Evolutionary conservation across 768 basidiomycete genomes (phyloP), one percentile per base, ranked within the genome.

Genomic region (Imleria badia): DNA sequence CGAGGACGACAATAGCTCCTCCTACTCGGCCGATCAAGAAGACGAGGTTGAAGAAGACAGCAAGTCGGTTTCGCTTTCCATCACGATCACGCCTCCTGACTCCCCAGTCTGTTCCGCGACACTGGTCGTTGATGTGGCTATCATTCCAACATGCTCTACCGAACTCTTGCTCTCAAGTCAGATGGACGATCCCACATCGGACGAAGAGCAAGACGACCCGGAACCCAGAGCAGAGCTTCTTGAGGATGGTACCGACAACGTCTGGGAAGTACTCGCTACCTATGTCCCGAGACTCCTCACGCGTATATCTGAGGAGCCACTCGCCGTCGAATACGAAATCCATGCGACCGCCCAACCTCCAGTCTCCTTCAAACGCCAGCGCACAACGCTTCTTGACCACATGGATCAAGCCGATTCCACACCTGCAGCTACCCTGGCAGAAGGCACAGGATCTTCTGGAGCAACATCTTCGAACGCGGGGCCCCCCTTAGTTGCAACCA

Each of bases 281-380:
- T 19, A 56, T 45, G 29, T 48, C 12, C 49, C 59, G 5, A 48
- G 29, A 38, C 42, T 41, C 19, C 59, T 61, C 36, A 29, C 29
- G 1, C 17, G 20, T 15, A 60, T 60, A 29, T 35, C 59, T 13
- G 52, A 60, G 34, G 59, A 55, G 45, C 51, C 52, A 11, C 36
- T 55, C 1, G 48, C 45, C 9, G 48, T 48, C 6, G 53, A 51
- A 9, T 48, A 48, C 22, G 53, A 56, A 26, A 44, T 47, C 2
- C 45, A 48, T n/a, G 33, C 45, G 5, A 38, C 12, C 22, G 39
- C 20, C 15, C 29, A 34, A 22, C 1, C 12, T 34, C 58, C 49
- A 9, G 9, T 35, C 19, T 55, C 53, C 8, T 60, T 60, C 14
- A 20, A 13, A 34, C 46, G 10, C 20, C 57, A 22, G 45, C 13